phyloP scores from a whole-genome alignment of 2,329 filamentous ascomycete genomes.

The Sporothrix sp. region DNA sequence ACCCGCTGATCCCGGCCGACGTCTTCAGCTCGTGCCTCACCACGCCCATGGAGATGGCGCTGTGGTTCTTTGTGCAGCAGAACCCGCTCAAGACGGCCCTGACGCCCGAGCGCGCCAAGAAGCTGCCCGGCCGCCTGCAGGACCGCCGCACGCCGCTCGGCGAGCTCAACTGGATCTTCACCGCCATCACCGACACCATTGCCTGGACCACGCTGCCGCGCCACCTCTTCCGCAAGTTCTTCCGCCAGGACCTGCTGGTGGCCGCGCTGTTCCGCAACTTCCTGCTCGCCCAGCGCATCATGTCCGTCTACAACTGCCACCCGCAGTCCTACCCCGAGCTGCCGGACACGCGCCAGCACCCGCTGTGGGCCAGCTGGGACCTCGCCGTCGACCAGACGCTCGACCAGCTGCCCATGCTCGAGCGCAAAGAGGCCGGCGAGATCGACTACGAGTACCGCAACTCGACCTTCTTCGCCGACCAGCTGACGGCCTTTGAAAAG shows the following conservation, averaged over 20 bases:
- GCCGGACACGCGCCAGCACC: slow-evolving; percentile 91
- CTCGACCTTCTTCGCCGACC: slow-evolving; percentile 93
- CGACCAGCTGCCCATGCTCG: slow-evolving; percentile 76
- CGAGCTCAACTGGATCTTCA: slow-evolving; percentile 99
- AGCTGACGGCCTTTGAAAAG: slow-evolving; percentile 93
- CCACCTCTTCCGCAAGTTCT: slow-evolving; percentile 89
- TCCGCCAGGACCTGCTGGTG: slow-evolving; percentile 97
- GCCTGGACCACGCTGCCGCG: slow-evolving; percentile 93
- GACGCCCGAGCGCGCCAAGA: slow-evolving; percentile 72
- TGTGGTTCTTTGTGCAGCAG: slow-evolving; percentile 92
- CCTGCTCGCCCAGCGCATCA: slow-evolving; percentile 84
- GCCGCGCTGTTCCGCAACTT: slow-evolving; percentile 95
- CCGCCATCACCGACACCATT: slow-evolving; percentile 96
- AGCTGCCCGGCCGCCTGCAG: slow-evolving; percentile 82
- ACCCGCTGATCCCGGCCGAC: slow-evolving; percentile 85
- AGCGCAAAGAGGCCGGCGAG: slow-evolving; percentile 63
- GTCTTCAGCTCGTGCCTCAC: slow-evolving; percentile 94
- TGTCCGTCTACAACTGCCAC: slow-evolving; percentile 93
- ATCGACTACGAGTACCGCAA: slow-evolving; percentile 86
- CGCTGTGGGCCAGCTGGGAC: slow-evolving; percentile 96
- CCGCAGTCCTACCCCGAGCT: slow-evolving; percentile 84
- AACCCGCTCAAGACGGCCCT: slow-evolving; percentile 65
- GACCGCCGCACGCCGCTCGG: slow-evolving; percentile 89
- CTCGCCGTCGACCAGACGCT: slow-evolving; percentile 92
- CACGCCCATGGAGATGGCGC: slow-evolving; percentile 92